Percentiles rank a stretch among this genome's conserved stretches.
Conservation (phyloP, 1,284 basidiomycete genomes). For the Apiotrichum veenhuisii region DNA sequence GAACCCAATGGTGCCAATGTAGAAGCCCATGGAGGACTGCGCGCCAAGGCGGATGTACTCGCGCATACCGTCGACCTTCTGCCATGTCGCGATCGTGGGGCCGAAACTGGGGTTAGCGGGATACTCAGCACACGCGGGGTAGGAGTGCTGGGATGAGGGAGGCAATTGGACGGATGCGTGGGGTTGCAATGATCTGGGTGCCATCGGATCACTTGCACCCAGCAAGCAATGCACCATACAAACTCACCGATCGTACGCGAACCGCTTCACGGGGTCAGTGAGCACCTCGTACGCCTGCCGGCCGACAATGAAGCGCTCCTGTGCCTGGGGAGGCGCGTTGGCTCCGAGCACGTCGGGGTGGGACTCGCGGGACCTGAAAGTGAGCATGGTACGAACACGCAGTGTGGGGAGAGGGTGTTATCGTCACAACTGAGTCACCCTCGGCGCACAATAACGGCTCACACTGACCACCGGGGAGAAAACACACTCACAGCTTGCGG, state of each 20-base stretch:
- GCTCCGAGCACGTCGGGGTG: constrained; percentile 74
- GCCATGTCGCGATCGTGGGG: constrained; percentile 6
- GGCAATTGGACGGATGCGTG: too few species aligned
- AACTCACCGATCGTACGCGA: constrained; percentile 75
- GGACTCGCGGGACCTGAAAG: constrained; percentile 57
- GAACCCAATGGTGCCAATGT: constrained; percentile 3
- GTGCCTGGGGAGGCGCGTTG: constrained; percentile 54
- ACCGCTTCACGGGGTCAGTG: constrained; percentile 70
- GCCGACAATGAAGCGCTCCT: constrained; percentile 62
- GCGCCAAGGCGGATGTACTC: constrained; percentile 9
- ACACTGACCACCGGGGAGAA: too few species aligned
- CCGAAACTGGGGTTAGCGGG: constrained; percentile 13
- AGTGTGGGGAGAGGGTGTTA: too few species aligned
- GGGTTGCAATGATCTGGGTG: too few species aligned
- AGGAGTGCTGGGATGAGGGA: too few species aligned
- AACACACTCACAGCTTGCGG: constrained; percentile 55
- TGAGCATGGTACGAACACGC: too few species aligned
- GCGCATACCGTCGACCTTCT: constrained; percentile 4
- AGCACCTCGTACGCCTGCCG: constrained; percentile 74
- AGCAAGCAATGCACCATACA: background rate
- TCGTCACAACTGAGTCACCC: background rate
- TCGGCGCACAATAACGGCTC: background rate
- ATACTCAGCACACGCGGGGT: background rate
- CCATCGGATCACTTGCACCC: too few species aligned
- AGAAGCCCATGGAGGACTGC: constrained; percentile 4